Percentiles rank a stretch among this genome's conserved stretches.
Conservation (phyloP, 2,329 filamentous ascomycete genomes). For the Colletotrichum liriopes region DNA sequence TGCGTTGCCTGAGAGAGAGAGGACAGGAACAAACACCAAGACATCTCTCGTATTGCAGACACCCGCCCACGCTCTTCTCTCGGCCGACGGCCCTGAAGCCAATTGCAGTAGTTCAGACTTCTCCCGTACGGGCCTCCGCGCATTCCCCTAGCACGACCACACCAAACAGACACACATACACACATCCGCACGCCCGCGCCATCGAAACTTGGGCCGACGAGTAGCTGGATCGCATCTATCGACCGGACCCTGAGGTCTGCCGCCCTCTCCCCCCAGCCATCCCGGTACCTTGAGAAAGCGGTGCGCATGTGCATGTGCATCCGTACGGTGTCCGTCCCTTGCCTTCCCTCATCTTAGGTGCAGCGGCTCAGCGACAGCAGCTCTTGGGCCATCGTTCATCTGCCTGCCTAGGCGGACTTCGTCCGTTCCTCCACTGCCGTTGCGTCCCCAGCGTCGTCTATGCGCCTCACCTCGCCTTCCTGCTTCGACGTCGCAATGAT, state of each 20-base stretch:
- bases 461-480: constrained; percentile 33
- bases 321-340: neutral
- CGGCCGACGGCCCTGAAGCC: neutral
- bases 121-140: neutral
- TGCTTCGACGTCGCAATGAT: constrained; percentile 38
- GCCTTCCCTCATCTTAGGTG: neutral
- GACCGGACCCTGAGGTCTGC: constrained; percentile 4
- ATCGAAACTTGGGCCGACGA: constrained; percentile 6
- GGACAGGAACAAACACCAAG: constrained; percentile 15
- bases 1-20: constrained; percentile 10
- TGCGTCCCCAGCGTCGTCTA: constrained; percentile 34
- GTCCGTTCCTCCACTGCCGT: constrained; percentile 30
- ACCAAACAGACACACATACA: neutral
- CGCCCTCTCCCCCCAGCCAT: neutral
- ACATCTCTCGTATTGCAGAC: constrained; percentile 11
- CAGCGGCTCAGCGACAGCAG: neutral
- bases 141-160: neutral
- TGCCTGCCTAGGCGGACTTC: neutral
- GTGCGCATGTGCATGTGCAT: neutral
- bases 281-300: neutral
- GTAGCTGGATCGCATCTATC: neutral
- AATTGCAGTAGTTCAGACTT: neutral
- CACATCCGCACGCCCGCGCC: neutral
- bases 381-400: constrained; percentile 12
- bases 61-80: neutral